Conservation (phyloP, 2,329 filamentous ascomycete genomes). For the Penicillium polonicum region DNA sequence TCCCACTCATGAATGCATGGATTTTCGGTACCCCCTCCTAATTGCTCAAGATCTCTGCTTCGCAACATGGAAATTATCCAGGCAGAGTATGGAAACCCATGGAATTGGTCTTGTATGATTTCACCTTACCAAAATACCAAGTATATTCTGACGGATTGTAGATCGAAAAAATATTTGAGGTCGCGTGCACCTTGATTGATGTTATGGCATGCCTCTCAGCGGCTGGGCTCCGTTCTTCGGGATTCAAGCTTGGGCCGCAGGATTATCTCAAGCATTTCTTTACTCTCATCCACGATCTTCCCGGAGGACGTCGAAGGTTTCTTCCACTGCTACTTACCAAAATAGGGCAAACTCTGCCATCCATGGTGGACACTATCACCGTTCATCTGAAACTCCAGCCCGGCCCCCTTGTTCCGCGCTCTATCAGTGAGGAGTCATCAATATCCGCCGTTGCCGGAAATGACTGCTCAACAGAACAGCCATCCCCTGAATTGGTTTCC, state of each 20-base stretch:
- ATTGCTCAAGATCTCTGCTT: slow-evolving; percentile 62
- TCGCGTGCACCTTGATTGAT: slow-evolving; percentile 70
- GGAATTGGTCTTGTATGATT: slow-evolving; percentile 65
- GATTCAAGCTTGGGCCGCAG: slow-evolving; percentile 66
- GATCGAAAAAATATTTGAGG: slow-evolving; percentile 78
- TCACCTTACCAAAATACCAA: not conserved
- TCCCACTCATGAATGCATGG: slow-evolving; percentile 57
- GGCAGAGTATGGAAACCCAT: slow-evolving; percentile 70
- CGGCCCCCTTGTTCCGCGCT: not conserved
- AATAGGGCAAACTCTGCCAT: slow-evolving; percentile 67
- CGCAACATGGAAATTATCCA: slow-evolving; percentile 70
- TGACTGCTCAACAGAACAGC: not conserved
- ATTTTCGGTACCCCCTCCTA: slow-evolving; percentile 63
- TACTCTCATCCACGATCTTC: slow-evolving; percentile 66
- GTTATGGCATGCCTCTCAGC: slow-evolving; percentile 65
- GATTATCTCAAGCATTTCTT: slow-evolving; percentile 72
- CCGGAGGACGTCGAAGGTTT: slow-evolving; percentile 74
- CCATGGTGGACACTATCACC: slow-evolving; percentile 21
- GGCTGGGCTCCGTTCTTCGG: slow-evolving; percentile 59
- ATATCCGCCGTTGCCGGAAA: not conserved
- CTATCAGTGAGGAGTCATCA: not conserved
- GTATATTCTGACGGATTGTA: slow-evolving; percentile 27
- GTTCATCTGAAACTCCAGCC: slow-evolving; percentile 22
- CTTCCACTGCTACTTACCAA: slow-evolving; percentile 74
- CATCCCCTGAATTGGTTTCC: not conserved